These are phyloP conservation scores for Ustilago loliicola DNA, from an alignment of 1,284 basidiomycete species.

Conservation along the genomic window DNA sequence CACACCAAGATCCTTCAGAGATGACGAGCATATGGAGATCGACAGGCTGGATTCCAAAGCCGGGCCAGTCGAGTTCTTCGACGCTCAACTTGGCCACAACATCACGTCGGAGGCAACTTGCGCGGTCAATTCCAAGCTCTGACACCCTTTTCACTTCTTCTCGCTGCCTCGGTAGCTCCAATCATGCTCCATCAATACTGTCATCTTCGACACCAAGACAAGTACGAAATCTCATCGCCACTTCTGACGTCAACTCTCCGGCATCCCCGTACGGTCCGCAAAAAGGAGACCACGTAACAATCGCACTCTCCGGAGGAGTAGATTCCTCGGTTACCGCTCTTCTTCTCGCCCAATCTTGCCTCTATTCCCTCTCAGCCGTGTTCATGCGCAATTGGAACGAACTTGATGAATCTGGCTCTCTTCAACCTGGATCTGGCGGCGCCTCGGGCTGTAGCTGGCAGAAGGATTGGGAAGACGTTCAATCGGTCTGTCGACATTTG, in stretches of 20 bases:
- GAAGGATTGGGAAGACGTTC: constrained; percentile 92
- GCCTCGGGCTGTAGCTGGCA: constrained; percentile 88
- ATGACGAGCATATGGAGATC: neutral
- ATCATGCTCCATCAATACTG: neutral
- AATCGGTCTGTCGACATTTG: constrained; percentile 79
- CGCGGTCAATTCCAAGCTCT: neutral
- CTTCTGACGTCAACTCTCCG: neutral
- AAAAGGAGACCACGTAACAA: constrained; percentile 76
- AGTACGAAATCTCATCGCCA: neutral
- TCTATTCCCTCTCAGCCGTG: constrained; percentile 81
- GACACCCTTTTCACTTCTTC: neutral
- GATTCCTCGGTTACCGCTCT: constrained; percentile 78
- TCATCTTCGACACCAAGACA: neutral
- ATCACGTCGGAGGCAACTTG: neutral
- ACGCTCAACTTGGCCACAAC: neutral
- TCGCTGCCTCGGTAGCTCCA: neutral
- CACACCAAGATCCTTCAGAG: neutral
- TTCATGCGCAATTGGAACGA: constrained; percentile 93
- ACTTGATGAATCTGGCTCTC: constrained; percentile 76
- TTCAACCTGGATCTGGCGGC: constrained; percentile 68
- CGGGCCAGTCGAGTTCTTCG: neutral
- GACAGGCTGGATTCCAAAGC: neutral
- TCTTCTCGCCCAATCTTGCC: constrained; percentile 49
- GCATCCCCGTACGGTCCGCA: constrained; percentile 17
- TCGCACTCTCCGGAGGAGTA: constrained; percentile 96